These are phyloP conservation scores for Russula compacta DNA, from an alignment of 768 basidiomycete genomes.

Conservation along the genomic window DNA sequence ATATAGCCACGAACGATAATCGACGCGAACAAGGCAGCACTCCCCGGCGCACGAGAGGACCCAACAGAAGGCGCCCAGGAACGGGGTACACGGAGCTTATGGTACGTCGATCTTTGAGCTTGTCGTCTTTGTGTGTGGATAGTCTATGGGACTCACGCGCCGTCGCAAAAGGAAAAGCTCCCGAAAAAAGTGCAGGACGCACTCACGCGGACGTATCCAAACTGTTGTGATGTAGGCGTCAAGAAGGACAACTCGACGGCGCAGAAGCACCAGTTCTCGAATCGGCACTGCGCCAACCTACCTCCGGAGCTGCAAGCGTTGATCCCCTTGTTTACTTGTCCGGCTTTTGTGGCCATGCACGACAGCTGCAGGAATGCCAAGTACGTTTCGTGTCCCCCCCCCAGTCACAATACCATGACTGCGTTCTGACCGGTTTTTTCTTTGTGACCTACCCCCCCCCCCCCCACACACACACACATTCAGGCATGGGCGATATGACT, in stretches of 20 bases:
- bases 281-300: not conserved
- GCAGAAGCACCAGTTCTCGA: slow-evolving; percentile 1
- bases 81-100: not conserved
- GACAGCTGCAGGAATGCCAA: not conserved
- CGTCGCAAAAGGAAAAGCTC: not conserved
- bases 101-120: not conserved
- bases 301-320: accelerated
- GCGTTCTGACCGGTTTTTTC: too few relatives aligned
- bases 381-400: not conserved
- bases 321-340: not conserved
- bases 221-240: not conserved
- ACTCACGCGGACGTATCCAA: not conserved
- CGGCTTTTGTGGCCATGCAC: not conserved
- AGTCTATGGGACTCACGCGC: not conserved
- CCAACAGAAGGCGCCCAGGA: not conserved
- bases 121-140: not conserved
- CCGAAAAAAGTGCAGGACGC: not conserved
- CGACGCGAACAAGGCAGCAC: not conserved
- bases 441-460: too few relatives aligned
- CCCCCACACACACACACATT: too few relatives aligned
- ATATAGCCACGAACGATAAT: too few relatives aligned
- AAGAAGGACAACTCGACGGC: not conserved
- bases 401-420: too few relatives aligned
- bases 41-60: not conserved
- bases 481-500: slow-evolving; percentile 11